Evolutionary conservation across 192 early-diverging fungal genomes (phyloP).

Genomic region (Coemansia sp.): DNA sequence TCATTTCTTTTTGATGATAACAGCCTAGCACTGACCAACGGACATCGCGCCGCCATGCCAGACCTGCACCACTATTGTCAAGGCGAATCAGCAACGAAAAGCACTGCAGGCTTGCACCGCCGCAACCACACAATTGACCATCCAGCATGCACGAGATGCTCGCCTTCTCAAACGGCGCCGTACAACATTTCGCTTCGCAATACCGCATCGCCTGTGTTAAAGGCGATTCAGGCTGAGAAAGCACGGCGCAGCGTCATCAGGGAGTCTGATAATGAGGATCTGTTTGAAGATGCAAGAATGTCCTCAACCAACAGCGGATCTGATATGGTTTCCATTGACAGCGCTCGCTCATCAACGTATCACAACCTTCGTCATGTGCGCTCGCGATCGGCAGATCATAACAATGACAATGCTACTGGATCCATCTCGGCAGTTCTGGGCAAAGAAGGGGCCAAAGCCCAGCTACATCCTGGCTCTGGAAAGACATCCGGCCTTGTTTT

Average conservation of each 20-base stretch:
- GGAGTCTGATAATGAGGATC: slow-evolving; percentile 25
- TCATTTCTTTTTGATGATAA: not conserved
- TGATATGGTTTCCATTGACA: not conserved
- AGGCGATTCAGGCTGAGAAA: slow-evolving; percentile 45
- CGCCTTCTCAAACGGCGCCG: not conserved
- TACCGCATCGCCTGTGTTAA: slow-evolving; percentile 30
- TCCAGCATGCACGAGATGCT: not conserved
- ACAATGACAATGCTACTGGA: not conserved
- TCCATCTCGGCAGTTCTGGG: not conserved
- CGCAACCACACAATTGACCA: slow-evolving; percentile 28
- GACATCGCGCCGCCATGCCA: not conserved
- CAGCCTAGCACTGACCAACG: not conserved
- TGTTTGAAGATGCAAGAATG: slow-evolving; percentile 19
- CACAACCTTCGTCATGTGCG: not conserved
- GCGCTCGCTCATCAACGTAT: slow-evolving; percentile 1
- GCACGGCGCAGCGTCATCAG: slow-evolving; percentile 21
- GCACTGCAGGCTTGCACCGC: slow-evolving; percentile 10
- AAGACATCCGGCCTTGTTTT: not conserved
- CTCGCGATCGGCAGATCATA: not conserved
- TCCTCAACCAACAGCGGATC: slow-evolving; percentile 13
- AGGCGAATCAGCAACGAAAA: not conserved
- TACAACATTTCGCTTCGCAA: not conserved
- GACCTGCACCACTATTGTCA: not conserved
- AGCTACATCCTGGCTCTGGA: not conserved
- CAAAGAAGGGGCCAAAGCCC: not conserved